Conservation (phyloP, 2,329 filamentous ascomycete species). For the Chrysoporthe cubensis region DNA sequence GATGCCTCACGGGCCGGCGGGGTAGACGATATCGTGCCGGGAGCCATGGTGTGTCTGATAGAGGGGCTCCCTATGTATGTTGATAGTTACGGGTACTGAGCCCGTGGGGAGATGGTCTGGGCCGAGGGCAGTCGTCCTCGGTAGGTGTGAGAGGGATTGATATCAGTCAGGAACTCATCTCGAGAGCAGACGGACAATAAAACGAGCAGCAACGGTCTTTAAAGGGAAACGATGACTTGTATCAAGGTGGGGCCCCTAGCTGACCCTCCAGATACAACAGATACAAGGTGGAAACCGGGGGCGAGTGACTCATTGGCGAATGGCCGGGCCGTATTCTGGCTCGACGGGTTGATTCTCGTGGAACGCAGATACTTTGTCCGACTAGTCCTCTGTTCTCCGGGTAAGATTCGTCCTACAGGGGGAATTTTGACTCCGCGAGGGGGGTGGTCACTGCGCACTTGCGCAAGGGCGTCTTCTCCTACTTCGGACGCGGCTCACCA, state of each 20-base stretch:
- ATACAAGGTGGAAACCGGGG: slow-evolving; percentile 14
- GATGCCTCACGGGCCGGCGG: slow-evolving; percentile 42
- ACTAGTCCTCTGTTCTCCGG: too few relatives aligned
- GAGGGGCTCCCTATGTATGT: background rate
- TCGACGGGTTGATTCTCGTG: slow-evolving; percentile 5
- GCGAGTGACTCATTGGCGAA: slow-evolving; percentile 33
- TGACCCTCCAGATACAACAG: background rate
- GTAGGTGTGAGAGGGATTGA: background rate
- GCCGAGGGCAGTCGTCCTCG: background rate
- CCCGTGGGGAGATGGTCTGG: background rate
- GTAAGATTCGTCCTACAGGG: background rate
- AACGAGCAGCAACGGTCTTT: background rate
- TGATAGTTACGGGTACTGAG: background rate
- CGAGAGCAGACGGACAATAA: background rate
- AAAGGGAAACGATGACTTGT: slow-evolving; percentile 7
- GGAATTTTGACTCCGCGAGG: too few relatives aligned
- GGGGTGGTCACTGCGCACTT: slow-evolving; percentile 3
- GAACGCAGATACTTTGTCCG: slow-evolving; percentile 11
- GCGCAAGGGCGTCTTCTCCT: slow-evolving; percentile 10
- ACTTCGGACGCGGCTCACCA: background rate
- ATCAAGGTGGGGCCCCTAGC: background rate
- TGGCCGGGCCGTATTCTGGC: slow-evolving; percentile 18
- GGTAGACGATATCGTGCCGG: slow-evolving; percentile 36
- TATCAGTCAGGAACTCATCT: background rate
- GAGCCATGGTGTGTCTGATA: slow-evolving; percentile 33